Base-by-base conservation (phyloP, 306 rosid species). In the Medicago arabica region DNA sequence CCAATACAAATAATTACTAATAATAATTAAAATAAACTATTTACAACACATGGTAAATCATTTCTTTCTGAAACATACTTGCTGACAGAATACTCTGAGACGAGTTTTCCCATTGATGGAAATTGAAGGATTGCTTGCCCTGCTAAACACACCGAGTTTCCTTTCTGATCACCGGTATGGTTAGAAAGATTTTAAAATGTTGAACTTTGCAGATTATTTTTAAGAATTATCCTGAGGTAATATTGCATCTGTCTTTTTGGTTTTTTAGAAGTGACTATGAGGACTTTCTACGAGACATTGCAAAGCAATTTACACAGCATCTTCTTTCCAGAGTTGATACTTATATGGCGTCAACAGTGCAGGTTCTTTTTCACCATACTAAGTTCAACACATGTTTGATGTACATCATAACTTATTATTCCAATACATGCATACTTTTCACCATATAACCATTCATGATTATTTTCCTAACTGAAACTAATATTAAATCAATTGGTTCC, bases 161-260 rank as follows among this genome's bases (percentile, higher is more conserved):
- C 90, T 85, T 79, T 88, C 97, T 57, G 98, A 95, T 81, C 95
- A 92, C 76, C 88, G 96, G 97, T 92, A 85, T 68, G 85, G 53
- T 54, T 75, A 61, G 34, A 38, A 65, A 55, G 72, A 58, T 72
- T 34, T 34, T 69, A 31, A 71, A 21, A 49, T 72, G 3, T 60
- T 36, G 17, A 58, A 49, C 82, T 84, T 39, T 61, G 67, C 21
- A 63, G 31, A 85, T 16, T 44, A 47, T 47, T 67, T 67, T 21
- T 66, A 71, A 63, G 8, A 18, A 57, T 60, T 15, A 46, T 72
- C 69, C 58, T 70, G 67, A 36, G 54, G 65, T 46, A 41, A 38
- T 40, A 71, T 72, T 25, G 51, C 64, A 17, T 41, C 76, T 43
- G 67, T 25, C 70, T 36, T 53, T 36, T 44, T 67, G 60, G 75